A percentile compares a stretch with the other conserved stretches of the same genome.
Conservation (phyloP, 2,329 filamentous ascomycete genomes). For the Aspergillus quadricinctus region DNA sequence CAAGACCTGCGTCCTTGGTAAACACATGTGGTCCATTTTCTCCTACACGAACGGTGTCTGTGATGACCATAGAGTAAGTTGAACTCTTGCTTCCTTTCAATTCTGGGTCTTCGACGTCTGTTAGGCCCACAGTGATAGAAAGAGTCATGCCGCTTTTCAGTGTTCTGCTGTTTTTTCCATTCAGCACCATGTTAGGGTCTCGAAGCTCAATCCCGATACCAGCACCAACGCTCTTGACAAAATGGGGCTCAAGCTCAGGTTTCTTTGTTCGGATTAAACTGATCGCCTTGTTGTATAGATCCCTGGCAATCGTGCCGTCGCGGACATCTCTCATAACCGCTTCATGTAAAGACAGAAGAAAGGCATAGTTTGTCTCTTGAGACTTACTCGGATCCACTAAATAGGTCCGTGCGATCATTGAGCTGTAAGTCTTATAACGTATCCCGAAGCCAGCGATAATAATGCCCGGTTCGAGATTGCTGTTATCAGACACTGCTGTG, state of each 20-base stretch:
- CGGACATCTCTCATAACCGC: slow-evolving; percentile 85
- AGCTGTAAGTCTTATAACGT: slow-evolving; percentile 93
- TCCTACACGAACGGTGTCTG: slow-evolving; percentile 88
- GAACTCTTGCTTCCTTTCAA: slow-evolving; percentile 88
- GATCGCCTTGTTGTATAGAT: slow-evolving; percentile 86
- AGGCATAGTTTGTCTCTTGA: slow-evolving; percentile 90
- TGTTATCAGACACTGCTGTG: slow-evolving; percentile 71
- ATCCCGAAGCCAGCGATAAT: slow-evolving; percentile 90
- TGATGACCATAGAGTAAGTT: slow-evolving; percentile 82
- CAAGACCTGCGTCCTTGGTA: slow-evolving; percentile 85
- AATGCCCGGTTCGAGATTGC: slow-evolving; percentile 81
- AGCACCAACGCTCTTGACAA: slow-evolving; percentile 85
- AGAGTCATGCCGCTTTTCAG: slow-evolving; percentile 98
- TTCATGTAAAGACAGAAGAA: slow-evolving; percentile 79
- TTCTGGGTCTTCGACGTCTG: slow-evolving; percentile 79
- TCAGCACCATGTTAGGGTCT: slow-evolving; percentile 77
- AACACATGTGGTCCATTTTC: slow-evolving; percentile 68
- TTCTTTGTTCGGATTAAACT: slow-evolving; percentile 80
- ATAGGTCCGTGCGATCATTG: slow-evolving; percentile 87
- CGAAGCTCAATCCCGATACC: slow-evolving; percentile 90
- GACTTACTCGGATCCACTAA: slow-evolving; percentile 95
- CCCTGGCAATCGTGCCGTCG: slow-evolving; percentile 80
- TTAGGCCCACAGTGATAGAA: slow-evolving; percentile 82
- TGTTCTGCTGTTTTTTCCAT: slow-evolving; percentile 74
- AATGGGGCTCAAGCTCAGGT: slow-evolving; percentile 91